These are phyloP conservation scores for Botryotinia globosa DNA, from an alignment of 2,329 filamentous ascomycete species.

Conservation along the genomic window DNA sequence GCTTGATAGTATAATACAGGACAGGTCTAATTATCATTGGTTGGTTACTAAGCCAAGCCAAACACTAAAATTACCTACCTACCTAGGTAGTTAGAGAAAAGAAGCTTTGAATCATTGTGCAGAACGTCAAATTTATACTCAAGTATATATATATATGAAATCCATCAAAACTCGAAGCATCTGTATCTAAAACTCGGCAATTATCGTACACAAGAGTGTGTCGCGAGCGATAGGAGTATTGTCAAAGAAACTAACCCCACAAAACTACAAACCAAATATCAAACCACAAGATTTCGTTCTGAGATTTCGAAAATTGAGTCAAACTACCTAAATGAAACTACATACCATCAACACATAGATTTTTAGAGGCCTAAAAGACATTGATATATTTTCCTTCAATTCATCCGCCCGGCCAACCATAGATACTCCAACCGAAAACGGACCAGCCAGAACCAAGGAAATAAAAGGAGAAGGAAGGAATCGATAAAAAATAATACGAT, in stretches of 20 bases:
- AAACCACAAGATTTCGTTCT: not conserved
- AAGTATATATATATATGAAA: not conserved
- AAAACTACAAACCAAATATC: not conserved
- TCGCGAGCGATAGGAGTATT: not conserved
- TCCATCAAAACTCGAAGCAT: not conserved
- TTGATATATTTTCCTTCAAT: not conserved
- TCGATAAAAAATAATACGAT: not conserved
- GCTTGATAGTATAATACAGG: not conserved
- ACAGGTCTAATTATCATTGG: not conserved
- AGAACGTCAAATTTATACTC: not conserved
- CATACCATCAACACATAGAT: not conserved
- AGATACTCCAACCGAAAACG: not conserved
- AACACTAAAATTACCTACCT: not conserved
- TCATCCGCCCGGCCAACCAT: not conserved
- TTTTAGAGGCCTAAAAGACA: not conserved
- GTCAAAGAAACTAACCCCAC: not conserved
- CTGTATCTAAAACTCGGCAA: not conserved
- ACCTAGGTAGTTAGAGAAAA: not conserved
- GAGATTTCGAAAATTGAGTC: not conserved
- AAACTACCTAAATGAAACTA: not conserved
- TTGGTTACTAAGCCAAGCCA: not conserved
- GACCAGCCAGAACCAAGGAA: not conserved
- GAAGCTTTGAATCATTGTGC: not conserved
- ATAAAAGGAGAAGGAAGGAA: not conserved
- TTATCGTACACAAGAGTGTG: not conserved